Evolutionary conservation across 2,329 filamentous ascomycete species (phyloP).

Genomic region (Ceratocystis destructans): DNA sequence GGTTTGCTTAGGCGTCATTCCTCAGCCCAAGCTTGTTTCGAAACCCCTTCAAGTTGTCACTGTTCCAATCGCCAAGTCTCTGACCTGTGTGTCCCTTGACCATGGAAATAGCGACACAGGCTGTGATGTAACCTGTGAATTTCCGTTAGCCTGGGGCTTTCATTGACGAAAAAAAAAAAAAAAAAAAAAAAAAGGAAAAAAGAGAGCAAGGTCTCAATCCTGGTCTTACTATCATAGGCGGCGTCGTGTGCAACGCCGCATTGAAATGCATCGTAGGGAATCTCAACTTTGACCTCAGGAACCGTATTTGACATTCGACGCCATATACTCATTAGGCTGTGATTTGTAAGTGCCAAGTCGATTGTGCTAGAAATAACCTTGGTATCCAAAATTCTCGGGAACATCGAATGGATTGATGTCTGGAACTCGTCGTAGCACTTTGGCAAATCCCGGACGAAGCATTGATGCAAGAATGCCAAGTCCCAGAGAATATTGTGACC

Average conservation of each 20-base stretch:
- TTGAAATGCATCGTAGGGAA: conserved; percentile 26
- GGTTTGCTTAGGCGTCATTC: too few species aligned
- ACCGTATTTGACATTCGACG: neutral
- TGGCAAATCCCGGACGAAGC: conserved; percentile 46
- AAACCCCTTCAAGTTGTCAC: neutral
- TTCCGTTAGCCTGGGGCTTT: conserved; percentile 13
- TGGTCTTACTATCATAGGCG: conserved; percentile 41
- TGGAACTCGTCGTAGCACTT: conserved; percentile 40
- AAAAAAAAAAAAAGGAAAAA: too few species aligned
- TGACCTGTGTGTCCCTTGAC: conserved; percentile 22
- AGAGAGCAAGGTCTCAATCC: too few species aligned
- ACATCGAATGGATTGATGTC: conserved; percentile 31
- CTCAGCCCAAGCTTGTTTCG: neutral
- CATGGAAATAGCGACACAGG: conserved; percentile 26
- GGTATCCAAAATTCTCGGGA: conserved; percentile 42
- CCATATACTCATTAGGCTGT: neutral
- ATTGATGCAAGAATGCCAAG: conserved; percentile 48
- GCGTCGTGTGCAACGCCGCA: conserved; percentile 35
- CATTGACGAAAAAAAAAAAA: too few species aligned
- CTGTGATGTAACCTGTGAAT: conserved; percentile 31
- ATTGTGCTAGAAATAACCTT: conserved; percentile 42
- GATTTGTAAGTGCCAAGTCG: conserved; percentile 20
- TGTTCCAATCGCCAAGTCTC: neutral
- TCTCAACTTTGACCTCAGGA: conserved; percentile 29
- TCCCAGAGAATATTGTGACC: conserved; percentile 55